Evolutionary conservation across 2,329 filamentous ascomycete species (phyloP).

Genomic region (Claviceps sp.): DNA sequence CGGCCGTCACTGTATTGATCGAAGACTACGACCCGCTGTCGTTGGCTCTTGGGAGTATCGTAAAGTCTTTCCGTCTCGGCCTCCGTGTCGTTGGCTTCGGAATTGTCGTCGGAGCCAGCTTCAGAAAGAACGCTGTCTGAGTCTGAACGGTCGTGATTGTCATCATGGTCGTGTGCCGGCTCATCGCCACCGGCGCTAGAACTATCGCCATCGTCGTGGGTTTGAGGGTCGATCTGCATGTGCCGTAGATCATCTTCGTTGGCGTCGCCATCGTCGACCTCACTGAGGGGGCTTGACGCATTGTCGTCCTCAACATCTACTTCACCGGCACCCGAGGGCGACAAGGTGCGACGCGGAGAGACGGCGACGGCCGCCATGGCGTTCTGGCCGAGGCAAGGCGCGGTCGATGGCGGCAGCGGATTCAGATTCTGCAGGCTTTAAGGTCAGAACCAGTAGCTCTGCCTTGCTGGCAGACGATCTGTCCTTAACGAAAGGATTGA

Average conservation of each 20-base stretch:
- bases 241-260: constrained; percentile 57
- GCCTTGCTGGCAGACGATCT: not conserved
- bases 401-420: constrained; percentile 6
- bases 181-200: constrained; percentile 15
- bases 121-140: constrained; percentile 45
- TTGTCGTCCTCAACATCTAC: constrained; percentile 51
- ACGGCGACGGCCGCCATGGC: constrained; percentile 41
- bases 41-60: constrained; percentile 61
- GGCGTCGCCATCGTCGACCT: constrained; percentile 68
- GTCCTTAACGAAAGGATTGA: not conserved
- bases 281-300: constrained; percentile 82
- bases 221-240: constrained; percentile 31
- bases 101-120: constrained; percentile 26
- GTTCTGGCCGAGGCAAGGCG: constrained; percentile 7
- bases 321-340: constrained; percentile 22
- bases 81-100: constrained; percentile 53
- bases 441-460: not conserved
- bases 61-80: constrained; percentile 91
- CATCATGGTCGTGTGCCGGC: constrained; percentile 8
- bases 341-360: constrained; percentile 34
- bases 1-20: constrained; percentile 40
- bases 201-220: constrained; percentile 15
- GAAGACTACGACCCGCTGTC: constrained; percentile 48
- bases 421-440: not conserved
- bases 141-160: constrained; percentile 23